Base-by-base conservation (phyloP, 495 filamentous ascomycete species). In the Pseudoneurospora amorphoporcata region DNA sequence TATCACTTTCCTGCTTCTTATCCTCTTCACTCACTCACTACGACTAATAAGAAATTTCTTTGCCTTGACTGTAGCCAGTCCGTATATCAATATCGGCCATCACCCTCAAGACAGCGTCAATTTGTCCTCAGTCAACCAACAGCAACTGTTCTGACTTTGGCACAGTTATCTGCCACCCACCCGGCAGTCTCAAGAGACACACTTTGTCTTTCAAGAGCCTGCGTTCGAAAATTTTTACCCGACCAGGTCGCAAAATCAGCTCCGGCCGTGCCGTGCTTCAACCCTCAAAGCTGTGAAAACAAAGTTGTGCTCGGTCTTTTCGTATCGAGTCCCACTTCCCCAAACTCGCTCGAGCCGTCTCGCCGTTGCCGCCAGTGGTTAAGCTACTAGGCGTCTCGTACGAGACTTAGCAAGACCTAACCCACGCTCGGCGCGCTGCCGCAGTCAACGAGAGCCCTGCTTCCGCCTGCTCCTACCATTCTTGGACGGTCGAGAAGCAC, bases 21-120 rank as follows among this genome's bases (percentile, higher is more conserved):
- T 76, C 73, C 72, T 53, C 72, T 43, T 71, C 19, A 43, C 42
- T 47, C 58, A 35, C 53, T 65, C 53, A 35, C 29, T 14, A 73
- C 47, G 68, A 76, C 79, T 77, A 75, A 74, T 72, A 72, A 73
- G 69, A 61, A 65, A 65, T 65, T 71, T 68, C 72, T 42, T 73
- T 72, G 65, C 71, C 76, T 61, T 72, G 71, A 74, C 73, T 58
- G 77, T 75, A 76, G 73, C 61, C 69, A 65, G 29, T 35, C 53
- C 14, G 53, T 65, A 65, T 65, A 65, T 75, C 73, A 71, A 76
- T 77, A 68, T 78, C 77, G 73, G 74, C 68, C 76, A 75, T 69
- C 71, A 35, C 68, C 69, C 73, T 65, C 29, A 65, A 17, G 53
- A 17, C 53, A 35, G 29, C 53, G 14, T 65, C 53, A 65, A 65